A percentile compares a stretch with the other conserved stretches of the same genome.
These are phyloP conservation scores for Penicillium expansum DNA, from an alignment of 2,329 filamentous ascomycete species.

Conservation along the genomic window DNA sequence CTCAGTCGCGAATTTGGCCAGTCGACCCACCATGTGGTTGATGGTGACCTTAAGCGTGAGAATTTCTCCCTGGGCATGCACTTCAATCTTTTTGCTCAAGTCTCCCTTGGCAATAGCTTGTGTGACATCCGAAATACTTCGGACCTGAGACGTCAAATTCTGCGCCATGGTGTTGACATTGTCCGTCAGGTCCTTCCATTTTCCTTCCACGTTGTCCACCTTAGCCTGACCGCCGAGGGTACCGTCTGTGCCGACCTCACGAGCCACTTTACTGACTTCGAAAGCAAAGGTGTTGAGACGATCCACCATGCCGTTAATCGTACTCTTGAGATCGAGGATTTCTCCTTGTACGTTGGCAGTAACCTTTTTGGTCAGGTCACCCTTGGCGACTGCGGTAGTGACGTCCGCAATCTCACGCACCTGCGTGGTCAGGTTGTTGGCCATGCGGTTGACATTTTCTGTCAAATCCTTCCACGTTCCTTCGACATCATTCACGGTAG, in stretches of 20 bases:
- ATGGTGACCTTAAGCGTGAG: conserved; percentile 92
- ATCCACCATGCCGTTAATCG: conserved; percentile 69
- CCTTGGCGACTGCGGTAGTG: conserved; percentile 89
- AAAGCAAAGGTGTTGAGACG: conserved; percentile 62
- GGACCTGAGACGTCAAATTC: conserved; percentile 66
- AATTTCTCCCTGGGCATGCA: conserved; percentile 93
- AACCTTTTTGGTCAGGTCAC: conserved; percentile 94
- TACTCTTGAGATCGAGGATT: conserved; percentile 92
- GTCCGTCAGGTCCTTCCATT: conserved; percentile 65
- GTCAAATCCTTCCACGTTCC: conserved; percentile 97
- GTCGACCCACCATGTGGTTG: conserved; percentile 95
- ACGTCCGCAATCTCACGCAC: conserved; percentile 97
- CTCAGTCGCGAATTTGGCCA: conserved; percentile 94
- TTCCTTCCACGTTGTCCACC: conserved; percentile 64
- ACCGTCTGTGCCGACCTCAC: conserved; percentile 64
- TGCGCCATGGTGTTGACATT: conserved; percentile 68
- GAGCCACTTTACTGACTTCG: conserved; percentile 64
- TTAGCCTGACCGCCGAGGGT: conserved; percentile 63
- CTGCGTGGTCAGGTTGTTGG: conserved; percentile 95
- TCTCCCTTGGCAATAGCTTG: conserved; percentile 94
- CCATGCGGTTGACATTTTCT: conserved; percentile 96
- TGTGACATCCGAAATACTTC: conserved; percentile 89
- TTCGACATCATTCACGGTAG: conserved; percentile 92
- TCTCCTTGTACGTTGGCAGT: conserved; percentile 90
- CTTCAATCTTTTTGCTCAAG: conserved; percentile 93